Evolutionary conservation across 257 asterid genomes (phyloP).

Genomic region (Solanum virginianum): DNA sequence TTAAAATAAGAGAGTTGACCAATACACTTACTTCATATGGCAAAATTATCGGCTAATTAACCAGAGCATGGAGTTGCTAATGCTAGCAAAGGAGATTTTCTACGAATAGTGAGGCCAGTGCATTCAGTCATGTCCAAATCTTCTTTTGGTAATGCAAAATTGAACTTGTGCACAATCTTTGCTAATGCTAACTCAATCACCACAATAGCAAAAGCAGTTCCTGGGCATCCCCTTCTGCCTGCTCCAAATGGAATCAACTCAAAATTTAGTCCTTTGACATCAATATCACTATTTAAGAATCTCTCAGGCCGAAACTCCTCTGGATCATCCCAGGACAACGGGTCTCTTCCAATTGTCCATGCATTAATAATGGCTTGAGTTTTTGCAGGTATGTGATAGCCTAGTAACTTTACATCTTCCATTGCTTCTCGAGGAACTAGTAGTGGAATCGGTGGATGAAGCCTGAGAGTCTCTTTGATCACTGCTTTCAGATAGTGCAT

Average conservation of each 20-base stretch:
- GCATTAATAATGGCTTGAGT: slow-evolving; percentile 25
- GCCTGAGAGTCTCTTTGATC: slow-evolving; percentile 29
- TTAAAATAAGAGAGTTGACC: neutral
- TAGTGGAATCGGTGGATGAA: slow-evolving; percentile 36
- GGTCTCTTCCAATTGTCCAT: slow-evolving; percentile 45
- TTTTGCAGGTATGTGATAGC: slow-evolving; percentile 21
- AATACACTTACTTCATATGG: neutral
- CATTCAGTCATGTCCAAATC: slow-evolving; percentile 36
- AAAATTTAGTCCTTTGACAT: slow-evolving; percentile 26
- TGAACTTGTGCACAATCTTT: slow-evolving; percentile 22
- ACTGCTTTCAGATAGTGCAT: slow-evolving; percentile 36
- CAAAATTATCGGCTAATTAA: neutral
- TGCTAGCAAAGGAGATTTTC: slow-evolving; percentile 16
- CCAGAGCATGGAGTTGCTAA: slow-evolving; percentile 1
- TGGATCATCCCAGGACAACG: slow-evolving; percentile 27
- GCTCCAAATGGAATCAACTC: slow-evolving; percentile 49
- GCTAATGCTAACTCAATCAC: slow-evolving; percentile 29
- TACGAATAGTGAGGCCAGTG: slow-evolving; percentile 17
- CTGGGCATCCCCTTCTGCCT: slow-evolving; percentile 50
- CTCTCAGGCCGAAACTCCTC: slow-evolving; percentile 41
- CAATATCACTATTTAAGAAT: slow-evolving; percentile 13
- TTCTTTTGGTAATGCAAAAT: slow-evolving; percentile 23
- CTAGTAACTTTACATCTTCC: slow-evolving; percentile 19
- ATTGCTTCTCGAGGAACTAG: slow-evolving; percentile 32
- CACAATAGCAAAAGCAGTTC: slow-evolving; percentile 9